These are phyloP conservation scores for Mucor saturninus DNA, from an alignment of 371 early-diverging fungal species.

Conservation along the genomic window DNA sequence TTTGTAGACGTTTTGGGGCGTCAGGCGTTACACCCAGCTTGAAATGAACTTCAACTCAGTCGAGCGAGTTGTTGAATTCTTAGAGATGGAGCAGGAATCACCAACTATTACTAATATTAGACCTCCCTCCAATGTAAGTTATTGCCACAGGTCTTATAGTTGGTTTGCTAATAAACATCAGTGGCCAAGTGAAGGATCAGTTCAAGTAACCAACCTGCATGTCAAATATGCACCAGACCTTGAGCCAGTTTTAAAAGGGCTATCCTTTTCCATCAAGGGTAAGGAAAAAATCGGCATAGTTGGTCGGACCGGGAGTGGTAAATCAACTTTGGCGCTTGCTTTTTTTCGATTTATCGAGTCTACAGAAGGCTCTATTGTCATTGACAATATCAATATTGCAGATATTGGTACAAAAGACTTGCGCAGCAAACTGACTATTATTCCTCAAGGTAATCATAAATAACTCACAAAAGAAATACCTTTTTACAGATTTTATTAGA, in stretches of 20 bases:
- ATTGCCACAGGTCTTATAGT: background rate
- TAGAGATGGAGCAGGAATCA: slow-evolving; percentile 78
- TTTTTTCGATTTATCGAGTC: slow-evolving; percentile 80
- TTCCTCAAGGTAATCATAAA: slow-evolving; percentile 59
- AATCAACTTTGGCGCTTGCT: slow-evolving; percentile 74
- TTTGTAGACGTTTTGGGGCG: slow-evolving; percentile 19
- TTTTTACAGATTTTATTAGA: slow-evolving; percentile 29
- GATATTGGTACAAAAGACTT: slow-evolving; percentile 73
- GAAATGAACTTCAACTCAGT: slow-evolving; percentile 87
- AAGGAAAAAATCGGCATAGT: slow-evolving; percentile 69
- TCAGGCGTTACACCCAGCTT: slow-evolving; percentile 72
- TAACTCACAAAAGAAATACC: background rate
- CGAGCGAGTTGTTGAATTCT: slow-evolving; percentile 85
- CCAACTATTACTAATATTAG: slow-evolving; percentile 53
- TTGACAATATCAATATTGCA: slow-evolving; percentile 79
- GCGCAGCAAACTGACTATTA: slow-evolving; percentile 71
- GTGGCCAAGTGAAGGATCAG: slow-evolving; percentile 73
- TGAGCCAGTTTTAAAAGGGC: slow-evolving; percentile 60
- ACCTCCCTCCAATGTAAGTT: slow-evolving; percentile 60
- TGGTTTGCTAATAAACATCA: slow-evolving; percentile 3
- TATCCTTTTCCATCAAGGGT: slow-evolving; percentile 55
- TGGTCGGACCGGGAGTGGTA: slow-evolving; percentile 80
- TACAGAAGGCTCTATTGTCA: slow-evolving; percentile 64
- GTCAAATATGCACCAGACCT: slow-evolving; percentile 66
- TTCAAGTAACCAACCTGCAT: slow-evolving; percentile 60